Evolutionary conservation across 1,284 basidiomycete species (phyloP).

Genomic region (Pyrrhoderma lamaoense): DNA sequence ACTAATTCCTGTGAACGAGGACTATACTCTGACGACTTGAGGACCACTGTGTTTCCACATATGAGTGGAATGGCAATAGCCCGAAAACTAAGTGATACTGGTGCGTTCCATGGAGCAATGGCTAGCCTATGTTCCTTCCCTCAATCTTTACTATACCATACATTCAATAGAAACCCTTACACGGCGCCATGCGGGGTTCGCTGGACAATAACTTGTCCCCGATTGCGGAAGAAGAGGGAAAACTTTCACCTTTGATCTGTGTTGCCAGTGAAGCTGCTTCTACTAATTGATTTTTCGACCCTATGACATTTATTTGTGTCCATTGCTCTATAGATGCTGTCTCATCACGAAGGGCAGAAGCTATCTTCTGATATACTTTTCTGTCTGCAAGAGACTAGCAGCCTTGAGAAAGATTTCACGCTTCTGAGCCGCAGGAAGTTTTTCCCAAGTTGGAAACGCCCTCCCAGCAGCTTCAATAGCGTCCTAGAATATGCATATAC

Average conservation of each 20-base stretch:
- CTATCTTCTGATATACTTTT: slow-evolving; percentile 35
- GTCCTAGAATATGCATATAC: slow-evolving; percentile 20
- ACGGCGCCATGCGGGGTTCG: slow-evolving; percentile 28
- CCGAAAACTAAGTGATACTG: slow-evolving; percentile 39
- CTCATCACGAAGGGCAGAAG: slow-evolving; percentile 32
- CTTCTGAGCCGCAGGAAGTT: slow-evolving; percentile 30
- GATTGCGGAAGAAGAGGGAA: slow-evolving; percentile 23
- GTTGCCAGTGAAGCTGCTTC: slow-evolving; percentile 21
- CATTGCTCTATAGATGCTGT: slow-evolving; percentile 29
- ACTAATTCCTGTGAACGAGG: slow-evolving; percentile 45
- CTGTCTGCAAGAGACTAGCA: slow-evolving; percentile 35
- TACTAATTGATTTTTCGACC: slow-evolving; percentile 13
- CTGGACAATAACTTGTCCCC: slow-evolving; percentile 30
- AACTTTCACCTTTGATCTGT: slow-evolving; percentile 28
- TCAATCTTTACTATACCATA: neutral
- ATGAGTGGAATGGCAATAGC: slow-evolving; percentile 48
- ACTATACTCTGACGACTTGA: slow-evolving; percentile 52
- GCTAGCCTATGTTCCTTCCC: slow-evolving; percentile 19
- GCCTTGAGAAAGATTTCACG: slow-evolving; percentile 41
- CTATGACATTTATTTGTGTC: slow-evolving; percentile 21
- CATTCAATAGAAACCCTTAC: slow-evolving; percentile 21
- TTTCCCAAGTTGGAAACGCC: slow-evolving; percentile 46
- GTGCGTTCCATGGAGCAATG: slow-evolving; percentile 36
- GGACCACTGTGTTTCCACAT: slow-evolving; percentile 57
- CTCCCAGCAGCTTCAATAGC: slow-evolving; percentile 41